A percentile compares a stretch with the other conserved stretches of the same genome.
phyloP scores from a whole-genome alignment of 1,139 yeast species.

The Candida gigantensis region DNA sequence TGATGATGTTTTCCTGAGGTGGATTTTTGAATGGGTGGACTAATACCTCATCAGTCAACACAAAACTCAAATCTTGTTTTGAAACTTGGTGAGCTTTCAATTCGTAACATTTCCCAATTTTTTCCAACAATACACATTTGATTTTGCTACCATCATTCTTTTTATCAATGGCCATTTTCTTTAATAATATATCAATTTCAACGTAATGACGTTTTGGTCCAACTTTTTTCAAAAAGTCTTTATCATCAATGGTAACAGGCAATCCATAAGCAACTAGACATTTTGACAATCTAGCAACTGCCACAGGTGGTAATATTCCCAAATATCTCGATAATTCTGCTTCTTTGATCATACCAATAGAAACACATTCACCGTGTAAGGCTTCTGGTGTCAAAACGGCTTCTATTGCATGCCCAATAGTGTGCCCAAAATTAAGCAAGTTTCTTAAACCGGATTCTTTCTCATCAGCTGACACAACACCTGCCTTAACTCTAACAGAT shows the following conservation, averaged over 20 bases:
- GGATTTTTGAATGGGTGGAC: conserved; percentile 55
- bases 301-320: conserved; percentile 88
- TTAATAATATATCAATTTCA: conserved; percentile 68
- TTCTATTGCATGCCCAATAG: conserved; percentile 98
- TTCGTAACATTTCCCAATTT: conserved; percentile 88
- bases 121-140: conserved; percentile 79
- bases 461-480: conserved; percentile 92
- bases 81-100: conserved; percentile 81
- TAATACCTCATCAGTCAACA: conserved; percentile 78
- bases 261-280: conserved; percentile 83
- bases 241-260: conserved; percentile 79
- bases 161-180: conserved; percentile 94
- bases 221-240: conserved; percentile 61
- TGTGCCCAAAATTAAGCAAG: conserved; percentile 91
- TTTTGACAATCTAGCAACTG: conserved; percentile 86
- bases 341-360: conserved; percentile 91
- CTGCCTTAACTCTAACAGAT: conserved; percentile 88
- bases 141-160: conserved; percentile 92
- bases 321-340: conserved; percentile 91
- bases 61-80: conserved; percentile 77
- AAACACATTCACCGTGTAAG: conserved; percentile 96
- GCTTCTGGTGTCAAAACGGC: conserved; percentile 96
- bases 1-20: conserved; percentile 51
- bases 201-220: conserved; percentile 62
- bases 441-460: conserved; percentile 94